Conservation (phyloP, 768 basidiomycete genomes). For the Dictyophora rubrovolvata region DNA sequence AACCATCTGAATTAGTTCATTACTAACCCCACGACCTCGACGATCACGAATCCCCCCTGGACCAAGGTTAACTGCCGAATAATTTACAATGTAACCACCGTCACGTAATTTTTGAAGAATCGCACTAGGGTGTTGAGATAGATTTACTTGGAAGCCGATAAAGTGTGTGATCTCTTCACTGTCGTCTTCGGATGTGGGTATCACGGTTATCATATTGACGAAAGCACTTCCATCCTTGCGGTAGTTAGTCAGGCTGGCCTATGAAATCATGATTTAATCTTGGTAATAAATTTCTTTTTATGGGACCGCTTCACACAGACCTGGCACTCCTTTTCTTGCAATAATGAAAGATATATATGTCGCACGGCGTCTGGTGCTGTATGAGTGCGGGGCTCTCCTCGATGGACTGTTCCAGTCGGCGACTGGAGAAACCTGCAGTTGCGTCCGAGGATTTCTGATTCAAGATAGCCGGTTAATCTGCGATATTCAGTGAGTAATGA, state of each 20-base stretch:
- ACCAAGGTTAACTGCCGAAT: conserved; percentile 20
- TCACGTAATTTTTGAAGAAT: conserved; percentile 72
- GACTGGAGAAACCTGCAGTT: conserved; percentile 91
- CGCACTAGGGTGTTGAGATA: conserved; percentile 75
- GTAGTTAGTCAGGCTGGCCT: conserved; percentile 76
- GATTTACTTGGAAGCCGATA: conserved; percentile 93
- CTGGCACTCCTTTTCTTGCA: conserved; percentile 79
- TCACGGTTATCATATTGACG: conserved; percentile 85
- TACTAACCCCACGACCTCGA: not conserved
- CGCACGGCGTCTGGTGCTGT: conserved; percentile 55
- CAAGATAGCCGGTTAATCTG: conserved; percentile 62
- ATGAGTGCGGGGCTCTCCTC: conserved; percentile 44
- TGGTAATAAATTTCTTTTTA: not conserved
- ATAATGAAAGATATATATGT: conserved; percentile 54
- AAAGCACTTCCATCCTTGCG: conserved; percentile 76
- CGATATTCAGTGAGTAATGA: not conserved
- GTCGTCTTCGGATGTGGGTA: conserved; percentile 68
- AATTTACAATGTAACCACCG: conserved; percentile 68
- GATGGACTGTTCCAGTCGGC: conserved; percentile 47
- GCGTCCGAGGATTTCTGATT: conserved; percentile 69
- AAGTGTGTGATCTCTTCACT: conserved; percentile 71
- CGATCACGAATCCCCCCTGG: not conserved
- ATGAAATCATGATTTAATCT: not conserved
- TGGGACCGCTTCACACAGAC: not conserved
- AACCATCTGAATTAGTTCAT: not conserved